Evolutionary conservation across 148 eudicot species (phyloP).

Genomic region (Rhododendron simsii): DNA sequence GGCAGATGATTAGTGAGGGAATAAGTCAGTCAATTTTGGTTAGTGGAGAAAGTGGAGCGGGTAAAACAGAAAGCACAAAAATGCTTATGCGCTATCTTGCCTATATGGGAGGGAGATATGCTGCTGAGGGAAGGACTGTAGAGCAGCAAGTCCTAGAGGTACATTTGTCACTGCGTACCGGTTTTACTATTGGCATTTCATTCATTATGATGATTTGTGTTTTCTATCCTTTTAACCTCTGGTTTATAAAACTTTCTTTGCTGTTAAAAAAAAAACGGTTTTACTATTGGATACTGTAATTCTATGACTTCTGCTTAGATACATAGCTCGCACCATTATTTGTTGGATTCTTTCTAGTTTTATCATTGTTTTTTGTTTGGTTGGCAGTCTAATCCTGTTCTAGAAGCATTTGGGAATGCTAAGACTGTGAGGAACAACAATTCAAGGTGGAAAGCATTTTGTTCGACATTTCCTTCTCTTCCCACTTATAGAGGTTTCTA

Average conservation of each 20-base stretch:
- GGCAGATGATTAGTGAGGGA: slow-evolving; percentile 63
- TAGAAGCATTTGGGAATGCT: slow-evolving; percentile 86
- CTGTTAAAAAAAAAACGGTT: not conserved
- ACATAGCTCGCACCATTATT: not conserved
- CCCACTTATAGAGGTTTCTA: not conserved
- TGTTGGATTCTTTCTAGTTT: not conserved
- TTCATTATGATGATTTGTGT: too few species aligned
- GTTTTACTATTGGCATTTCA: not conserved
- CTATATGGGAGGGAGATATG: slow-evolving; percentile 60
- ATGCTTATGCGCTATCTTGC: slow-evolving; percentile 78
- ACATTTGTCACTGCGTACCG: not conserved
- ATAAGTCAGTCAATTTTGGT: slow-evolving; percentile 71
- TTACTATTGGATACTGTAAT: slow-evolving; percentile 5
- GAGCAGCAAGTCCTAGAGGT: slow-evolving; percentile 77
- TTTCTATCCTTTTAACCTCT: too few species aligned
- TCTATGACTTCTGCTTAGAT: slow-evolving; percentile 1
- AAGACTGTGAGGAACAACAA: slow-evolving; percentile 77
- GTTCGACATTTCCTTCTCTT: not conserved
- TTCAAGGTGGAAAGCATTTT: slow-evolving; percentile 43
- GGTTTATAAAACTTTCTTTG: too few species aligned
- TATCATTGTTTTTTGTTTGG: slow-evolving; percentile 10
- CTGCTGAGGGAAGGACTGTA: slow-evolving; percentile 50
- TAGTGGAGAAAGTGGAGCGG: slow-evolving; percentile 87
- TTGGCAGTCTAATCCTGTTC: slow-evolving; percentile 70
- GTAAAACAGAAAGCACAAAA: slow-evolving; percentile 75